These are phyloP conservation scores for Aspergillus carbonarius DNA, from an alignment of 2,329 filamentous ascomycete genomes.

Conservation along the genomic window DNA sequence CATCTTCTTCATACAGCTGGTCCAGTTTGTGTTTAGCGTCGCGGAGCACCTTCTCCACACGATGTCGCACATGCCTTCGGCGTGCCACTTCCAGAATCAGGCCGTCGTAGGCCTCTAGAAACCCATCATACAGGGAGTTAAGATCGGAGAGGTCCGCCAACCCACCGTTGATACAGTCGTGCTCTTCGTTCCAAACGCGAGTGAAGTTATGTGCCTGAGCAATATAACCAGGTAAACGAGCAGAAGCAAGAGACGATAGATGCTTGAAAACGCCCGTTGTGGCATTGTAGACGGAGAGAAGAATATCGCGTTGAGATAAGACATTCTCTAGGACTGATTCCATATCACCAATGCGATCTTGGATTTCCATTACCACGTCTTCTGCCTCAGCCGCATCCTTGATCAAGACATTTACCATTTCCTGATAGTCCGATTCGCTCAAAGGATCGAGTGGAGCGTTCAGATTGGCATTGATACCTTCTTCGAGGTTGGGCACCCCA, in stretches of 20 bases:
- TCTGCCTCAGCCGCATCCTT: constrained; percentile 59
- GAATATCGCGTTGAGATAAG: constrained; percentile 59
- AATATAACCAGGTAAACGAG: constrained; percentile 58
- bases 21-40: constrained; percentile 77
- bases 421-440: constrained; percentile 70
- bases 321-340: constrained; percentile 68
- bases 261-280: constrained; percentile 64
- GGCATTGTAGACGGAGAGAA: constrained; percentile 56
- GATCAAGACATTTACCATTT: constrained; percentile 77
- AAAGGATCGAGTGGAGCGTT: constrained; percentile 65
- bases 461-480: constrained; percentile 32
- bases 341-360: constrained; percentile 73
- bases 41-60: constrained; percentile 70
- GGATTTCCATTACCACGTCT: constrained; percentile 65
- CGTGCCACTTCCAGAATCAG: constrained; percentile 81
- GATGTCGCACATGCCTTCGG: constrained; percentile 68
- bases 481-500: constrained; percentile 32
- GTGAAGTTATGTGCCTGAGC: constrained; percentile 49
- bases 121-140: constrained; percentile 81
- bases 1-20: constrained; percentile 71
- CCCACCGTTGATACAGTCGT: constrained; percentile 64
- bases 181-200: constrained; percentile 70
- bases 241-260: constrained; percentile 64
- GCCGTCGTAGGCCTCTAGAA: constrained; percentile 78
- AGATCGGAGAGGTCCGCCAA: constrained; percentile 76